Conservation (phyloP, 371 early-diverging fungal species). For the Mucor indicus region DNA sequence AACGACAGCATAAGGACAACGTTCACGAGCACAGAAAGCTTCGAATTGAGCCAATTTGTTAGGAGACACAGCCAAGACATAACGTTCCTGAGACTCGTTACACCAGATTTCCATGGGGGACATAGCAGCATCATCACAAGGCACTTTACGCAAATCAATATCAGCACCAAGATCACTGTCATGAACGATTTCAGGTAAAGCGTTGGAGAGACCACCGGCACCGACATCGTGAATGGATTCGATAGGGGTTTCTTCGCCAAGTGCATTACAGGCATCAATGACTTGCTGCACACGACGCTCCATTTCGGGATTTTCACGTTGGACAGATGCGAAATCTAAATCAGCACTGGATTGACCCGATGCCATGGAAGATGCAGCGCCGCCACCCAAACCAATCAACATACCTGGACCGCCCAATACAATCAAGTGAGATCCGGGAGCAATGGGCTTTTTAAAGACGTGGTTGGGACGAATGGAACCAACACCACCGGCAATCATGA, state of each 20-base stretch:
- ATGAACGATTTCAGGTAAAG: slow-evolving; percentile 95
- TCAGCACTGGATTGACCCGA: slow-evolving; percentile 85
- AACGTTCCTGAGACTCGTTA: slow-evolving; percentile 97
- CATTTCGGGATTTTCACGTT: slow-evolving; percentile 98
- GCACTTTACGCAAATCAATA: slow-evolving; percentile 87
- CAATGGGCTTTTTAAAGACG: slow-evolving; percentile 79
- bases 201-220: slow-evolving; percentile 97
- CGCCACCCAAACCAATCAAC: slow-evolving; percentile 98
- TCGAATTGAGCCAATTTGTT: slow-evolving; percentile 67
- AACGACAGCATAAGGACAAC: slow-evolving; percentile 89
- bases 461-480: slow-evolving; percentile 89
- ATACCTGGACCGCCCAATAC: slow-evolving; percentile 96
- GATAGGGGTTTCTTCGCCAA: slow-evolving; percentile 82
- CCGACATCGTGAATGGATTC: slow-evolving; percentile 97
- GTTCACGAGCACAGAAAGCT: slow-evolving; percentile 83
- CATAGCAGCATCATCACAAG: slow-evolving; percentile 86
- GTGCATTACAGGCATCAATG: slow-evolving; percentile 86
- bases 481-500: slow-evolving; percentile 98
- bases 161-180: slow-evolving; percentile 89
- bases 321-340: slow-evolving; percentile 95
- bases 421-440: slow-evolving; percentile 78
- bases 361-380: slow-evolving; percentile 95
- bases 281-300: slow-evolving; percentile 95
- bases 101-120: slow-evolving; percentile 99
- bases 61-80: slow-evolving; percentile 84